Percentiles rank a stretch among this genome's conserved stretches.
Conservation (phyloP, 495 filamentous ascomycete genomes). For the Parmelia sp. region DNA sequence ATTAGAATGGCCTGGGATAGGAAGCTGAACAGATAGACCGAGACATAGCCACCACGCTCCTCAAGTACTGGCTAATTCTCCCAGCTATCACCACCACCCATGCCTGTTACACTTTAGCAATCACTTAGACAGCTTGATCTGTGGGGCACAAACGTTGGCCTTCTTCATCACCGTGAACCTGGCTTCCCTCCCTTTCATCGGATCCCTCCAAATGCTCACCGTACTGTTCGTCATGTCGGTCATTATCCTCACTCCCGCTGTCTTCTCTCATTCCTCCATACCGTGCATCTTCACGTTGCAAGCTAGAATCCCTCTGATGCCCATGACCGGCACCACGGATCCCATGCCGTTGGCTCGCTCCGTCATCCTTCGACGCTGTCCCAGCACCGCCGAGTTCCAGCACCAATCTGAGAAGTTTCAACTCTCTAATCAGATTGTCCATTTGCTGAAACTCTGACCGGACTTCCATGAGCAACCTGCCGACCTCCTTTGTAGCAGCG, state of each 20-base stretch:
- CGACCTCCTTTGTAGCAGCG: not conserved
- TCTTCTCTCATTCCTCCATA: not conserved
- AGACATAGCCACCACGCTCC: not conserved
- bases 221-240: not conserved
- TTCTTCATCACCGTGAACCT: not conserved
- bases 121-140: not conserved
- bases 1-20: constrained; percentile 11
- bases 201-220: not conserved
- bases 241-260: not conserved
- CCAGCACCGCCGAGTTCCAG: not conserved
- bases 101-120: not conserved
- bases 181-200: not conserved
- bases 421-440: not conserved
- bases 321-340: not conserved
- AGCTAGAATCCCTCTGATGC: not conserved
- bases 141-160: not conserved
- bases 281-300: not conserved
- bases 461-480: not conserved
- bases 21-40: not conserved
- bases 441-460: not conserved
- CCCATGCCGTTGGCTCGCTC: not conserved
- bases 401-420: not conserved
- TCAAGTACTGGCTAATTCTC: not conserved
- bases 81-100: not conserved
- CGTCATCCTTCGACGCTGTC: not conserved